Conservation (phyloP, 495 filamentous ascomycete species). For the Platismatia glauca region DNA sequence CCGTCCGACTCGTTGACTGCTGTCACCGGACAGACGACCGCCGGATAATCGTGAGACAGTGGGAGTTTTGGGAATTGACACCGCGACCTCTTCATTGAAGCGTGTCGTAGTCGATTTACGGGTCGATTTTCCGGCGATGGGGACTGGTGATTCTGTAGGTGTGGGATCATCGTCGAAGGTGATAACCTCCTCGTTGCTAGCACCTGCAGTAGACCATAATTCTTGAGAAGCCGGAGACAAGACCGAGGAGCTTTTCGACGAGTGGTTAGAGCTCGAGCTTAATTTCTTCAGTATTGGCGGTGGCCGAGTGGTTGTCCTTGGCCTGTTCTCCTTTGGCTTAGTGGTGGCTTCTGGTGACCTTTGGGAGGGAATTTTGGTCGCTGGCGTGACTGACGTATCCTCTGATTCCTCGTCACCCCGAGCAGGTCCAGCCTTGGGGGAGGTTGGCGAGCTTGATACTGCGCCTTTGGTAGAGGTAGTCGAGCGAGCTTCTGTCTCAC, state of each 20-base stretch:
- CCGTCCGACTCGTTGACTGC: slow-evolving; percentile 18
- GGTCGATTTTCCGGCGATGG: not conserved
- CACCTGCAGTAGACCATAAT: not conserved
- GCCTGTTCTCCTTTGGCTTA: slow-evolving; percentile 4
- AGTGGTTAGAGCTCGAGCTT: slow-evolving; percentile 8
- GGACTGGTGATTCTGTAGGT: not conserved
- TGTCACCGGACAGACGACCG: slow-evolving; percentile 14
- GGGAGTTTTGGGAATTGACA: slow-evolving; percentile 17
- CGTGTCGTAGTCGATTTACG: slow-evolving; percentile 15
- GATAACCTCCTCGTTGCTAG: slow-evolving; percentile 5
- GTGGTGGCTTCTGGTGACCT: not conserved
- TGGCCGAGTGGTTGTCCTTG: slow-evolving; percentile 12
- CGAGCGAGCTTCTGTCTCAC: slow-evolving; percentile 7
- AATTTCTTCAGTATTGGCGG: slow-evolving; percentile 24
- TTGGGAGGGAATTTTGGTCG: slow-evolving; percentile 13
- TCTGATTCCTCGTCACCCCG: not conserved
- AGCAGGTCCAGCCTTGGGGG: not conserved
- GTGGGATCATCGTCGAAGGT: slow-evolving; percentile 7
- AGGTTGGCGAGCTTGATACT: slow-evolving; percentile 4
- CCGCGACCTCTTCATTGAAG: slow-evolving; percentile 20
- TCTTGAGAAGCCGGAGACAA: not conserved
- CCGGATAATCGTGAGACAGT: slow-evolving; percentile 3
- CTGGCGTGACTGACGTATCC: slow-evolving; percentile 13
- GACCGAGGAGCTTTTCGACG: not conserved
- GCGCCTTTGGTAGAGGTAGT: not conserved